Base-by-base conservation (phyloP, 768 basidiomycete genomes). In the Pleurotus salmoneostramineus region DNA sequence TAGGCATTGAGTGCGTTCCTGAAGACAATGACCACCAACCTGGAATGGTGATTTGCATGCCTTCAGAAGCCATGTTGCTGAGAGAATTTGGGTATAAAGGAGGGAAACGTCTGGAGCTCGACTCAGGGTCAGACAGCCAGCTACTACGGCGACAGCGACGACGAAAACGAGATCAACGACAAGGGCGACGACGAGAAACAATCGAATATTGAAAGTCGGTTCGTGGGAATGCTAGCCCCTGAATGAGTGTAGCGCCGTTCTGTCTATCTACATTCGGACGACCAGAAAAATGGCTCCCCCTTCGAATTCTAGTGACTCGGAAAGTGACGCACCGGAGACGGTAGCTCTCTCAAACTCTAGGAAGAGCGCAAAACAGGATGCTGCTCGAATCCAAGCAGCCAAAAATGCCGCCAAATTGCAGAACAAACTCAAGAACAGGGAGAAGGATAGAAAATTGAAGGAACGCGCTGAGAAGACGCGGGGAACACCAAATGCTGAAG, bases 41-140 rank as follows among this genome's bases (percentile, higher is more conserved):
- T 69, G 84, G 84, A 67, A 87, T 85, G 44, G 84, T 84, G 57
- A 87, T 87, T 70, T 87, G 84, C 54, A 84, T 75, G 50, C 77
- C 77, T 63, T 80, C 79, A 15, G 64, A 60, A 59, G 60, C 61
- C 47, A 37, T 60, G 40, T 27, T 27, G 21, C 21, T 27, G 21
- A 27, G 21, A 27, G 3, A 27, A 27, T 1, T 27, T 27, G 21
- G 21, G 21, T 27, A 27, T 27, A 27, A 27, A 27, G 21, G 21
- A 27, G 21, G 21, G 21, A 27, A 27, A 27, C 21, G 21, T 27
- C 21, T 27, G 21, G 3, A 27, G 21, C 21, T 27, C 21, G 21
- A 27, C 21, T 27, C 21, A 27, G 21, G 21, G 21, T 27, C 21
- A 27, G 21, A 27, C 21, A 27, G 21, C 21, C 21, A 27, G 21